Base-by-base conservation (phyloP, 805 yeast species). In the Barnettozyma vustinii region DNA sequence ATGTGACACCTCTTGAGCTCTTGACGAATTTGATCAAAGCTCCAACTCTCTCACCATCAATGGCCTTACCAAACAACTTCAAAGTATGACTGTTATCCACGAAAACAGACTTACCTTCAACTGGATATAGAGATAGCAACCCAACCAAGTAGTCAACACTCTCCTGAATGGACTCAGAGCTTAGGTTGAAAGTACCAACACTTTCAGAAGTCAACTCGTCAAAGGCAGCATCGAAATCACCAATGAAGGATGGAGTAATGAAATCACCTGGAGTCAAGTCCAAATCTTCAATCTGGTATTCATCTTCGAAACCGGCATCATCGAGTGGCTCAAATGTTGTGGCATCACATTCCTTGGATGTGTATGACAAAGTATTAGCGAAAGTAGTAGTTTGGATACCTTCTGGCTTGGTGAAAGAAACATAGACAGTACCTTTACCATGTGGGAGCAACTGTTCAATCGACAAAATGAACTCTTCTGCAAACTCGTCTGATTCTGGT, bases 221-320 rank as follows among this genome's bases (percentile, higher is more conserved):
- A 74, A 84, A 89, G 36, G 79, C 71, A 40, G 77, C 72, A 7
- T 84, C 79, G 64, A 90, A 90, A 68, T 83, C 80, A 40, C 94
- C 88, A 53, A 84, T 79, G 64, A 80, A 88, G 21, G 89, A 74
- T 46, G 96, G 96, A 47, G 72, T 68, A 50, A 89, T 74, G 68
- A 82, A 92, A 65, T 90, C 97, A 35, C 96, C 96, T 9, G 94
- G 81, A 8, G 69, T 69, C 48, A 92, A 64, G 50, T 79, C 81
- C 60, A 90, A 73, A 50, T 84, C 85, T 67, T 89, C 97, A 56
- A 94, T 79, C 64, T 84, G 94, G 68, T 92, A 94, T 68, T 91
- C 96, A 67, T 94, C 98, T 56, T 85, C 86, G 76, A 84, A 87
- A 16, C 97, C 97, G 42, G 81, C 87, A 44, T 77, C 81, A 42